Conservation (phyloP, 495 filamentous ascomycete genomes). For the Neurospora hispaniola region DNA sequence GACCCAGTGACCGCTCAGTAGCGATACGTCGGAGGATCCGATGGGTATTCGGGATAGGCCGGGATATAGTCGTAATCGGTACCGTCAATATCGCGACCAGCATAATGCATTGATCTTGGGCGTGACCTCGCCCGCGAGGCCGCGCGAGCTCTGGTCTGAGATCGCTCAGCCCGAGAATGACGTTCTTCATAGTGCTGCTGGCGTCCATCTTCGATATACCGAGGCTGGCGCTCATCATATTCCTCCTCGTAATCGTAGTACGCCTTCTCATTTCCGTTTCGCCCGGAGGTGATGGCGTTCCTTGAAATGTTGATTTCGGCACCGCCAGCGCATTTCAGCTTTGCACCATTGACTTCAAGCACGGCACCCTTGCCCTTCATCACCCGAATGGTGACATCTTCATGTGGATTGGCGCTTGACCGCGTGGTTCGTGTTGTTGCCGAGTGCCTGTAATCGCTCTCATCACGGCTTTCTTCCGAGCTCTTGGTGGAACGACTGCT, state of each 20-base stretch:
- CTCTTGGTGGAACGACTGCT: slow-evolving; percentile 44
- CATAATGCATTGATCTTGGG: slow-evolving; percentile 22
- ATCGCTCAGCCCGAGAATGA: slow-evolving; percentile 31
- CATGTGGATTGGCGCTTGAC: slow-evolving; percentile 30
- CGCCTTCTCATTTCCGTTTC: slow-evolving; percentile 29
- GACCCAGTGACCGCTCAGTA: not conserved
- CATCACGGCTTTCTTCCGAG: slow-evolving; percentile 39
- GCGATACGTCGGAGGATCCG: not conserved
- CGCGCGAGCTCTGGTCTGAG: slow-evolving; percentile 26
- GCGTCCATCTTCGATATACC: slow-evolving; percentile 17
- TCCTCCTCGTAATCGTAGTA: slow-evolving; percentile 34
- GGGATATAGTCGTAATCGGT: slow-evolving; percentile 10
- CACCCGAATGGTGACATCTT: slow-evolving; percentile 45
- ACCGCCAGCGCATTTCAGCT: slow-evolving; percentile 42
- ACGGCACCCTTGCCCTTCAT: slow-evolving; percentile 28
- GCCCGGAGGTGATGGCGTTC: slow-evolving; percentile 12
- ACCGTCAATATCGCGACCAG: not conserved
- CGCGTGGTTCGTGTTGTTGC: slow-evolving; percentile 45
- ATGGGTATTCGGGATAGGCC: slow-evolving; percentile 6
- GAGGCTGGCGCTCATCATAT: slow-evolving; percentile 30
- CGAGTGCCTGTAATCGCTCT: slow-evolving; percentile 45
- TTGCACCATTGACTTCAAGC: slow-evolving; percentile 37
- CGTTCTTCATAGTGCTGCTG: slow-evolving; percentile 19
- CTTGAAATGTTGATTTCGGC: slow-evolving; percentile 39
- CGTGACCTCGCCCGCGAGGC: slow-evolving; percentile 33